Evolutionary conservation across 2,329 filamentous ascomycete species (phyloP).

Genomic region (Xylaria sp.): DNA sequence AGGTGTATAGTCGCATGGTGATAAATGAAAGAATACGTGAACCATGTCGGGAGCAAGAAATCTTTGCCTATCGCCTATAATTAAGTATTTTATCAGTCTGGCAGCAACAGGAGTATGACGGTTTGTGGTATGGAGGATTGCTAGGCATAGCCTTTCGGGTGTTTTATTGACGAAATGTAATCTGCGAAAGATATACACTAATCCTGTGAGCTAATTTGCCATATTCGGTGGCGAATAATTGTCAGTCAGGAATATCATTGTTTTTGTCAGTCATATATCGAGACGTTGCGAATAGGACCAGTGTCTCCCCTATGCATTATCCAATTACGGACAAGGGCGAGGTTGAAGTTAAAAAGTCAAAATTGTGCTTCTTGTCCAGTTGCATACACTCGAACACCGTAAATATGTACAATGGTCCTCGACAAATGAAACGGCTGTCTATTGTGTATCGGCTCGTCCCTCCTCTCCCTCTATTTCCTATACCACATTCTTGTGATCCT

Average conservation of each 20-base stretch:
- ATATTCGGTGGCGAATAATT: background rate
- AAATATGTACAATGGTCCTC: conserved; percentile 41
- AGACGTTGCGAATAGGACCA: background rate
- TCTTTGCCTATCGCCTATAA: no score
- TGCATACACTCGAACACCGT: conserved; percentile 38
- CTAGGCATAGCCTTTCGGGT: no score
- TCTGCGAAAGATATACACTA: no score
- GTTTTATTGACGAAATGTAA: no score
- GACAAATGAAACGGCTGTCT: conserved; percentile 43
- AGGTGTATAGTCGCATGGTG: no score
- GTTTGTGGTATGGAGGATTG: no score
- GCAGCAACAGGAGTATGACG: no score
- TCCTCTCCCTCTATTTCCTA: conserved; percentile 57
- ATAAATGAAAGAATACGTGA: no score
- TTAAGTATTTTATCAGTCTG: no score
- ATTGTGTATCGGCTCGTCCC: conserved; percentile 17
- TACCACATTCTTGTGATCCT: conserved; percentile 69
- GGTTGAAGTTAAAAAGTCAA: conserved; percentile 20
- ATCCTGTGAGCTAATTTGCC: background rate
- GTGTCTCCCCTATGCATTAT: background rate
- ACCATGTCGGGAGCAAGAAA: no score
- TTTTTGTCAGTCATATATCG: background rate
- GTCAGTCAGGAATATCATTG: background rate
- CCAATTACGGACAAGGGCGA: background rate
- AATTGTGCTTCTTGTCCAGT: conserved; percentile 37